Base-by-base conservation (phyloP, 768 basidiomycete genomes). In the Candolleomyces eurysporus region DNA sequence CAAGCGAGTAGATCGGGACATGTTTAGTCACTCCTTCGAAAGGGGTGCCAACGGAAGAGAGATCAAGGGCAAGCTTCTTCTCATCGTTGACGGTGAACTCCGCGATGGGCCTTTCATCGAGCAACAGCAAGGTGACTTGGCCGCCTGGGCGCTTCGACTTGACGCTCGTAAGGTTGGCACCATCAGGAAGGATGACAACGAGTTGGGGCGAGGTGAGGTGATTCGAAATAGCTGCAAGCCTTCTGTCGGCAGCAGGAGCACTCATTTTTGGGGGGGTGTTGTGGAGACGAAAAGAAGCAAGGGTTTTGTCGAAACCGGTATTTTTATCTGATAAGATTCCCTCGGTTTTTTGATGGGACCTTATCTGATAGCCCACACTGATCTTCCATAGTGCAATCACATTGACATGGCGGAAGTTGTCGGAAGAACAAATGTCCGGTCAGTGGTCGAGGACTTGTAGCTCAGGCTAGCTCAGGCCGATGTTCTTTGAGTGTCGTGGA, bases 21-120 rank as follows among this genome's bases (percentile, higher is more conserved):
- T 75, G 73, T 6, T 63, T 59, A 10, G 75, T 69, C 5, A 59
- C 64, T 0, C 67, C 70, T 60, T 76, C 67, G 58, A 67, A 73
- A 5, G 63, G 66, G 22, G 73, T 74, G 2, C 71, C 71, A 9
- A 74, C 58, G 1, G 71, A 62, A 9, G 70, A 66, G 36, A 73
- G 52, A 39, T 74, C 72, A 17, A 72, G 56, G 6, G 69, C 65
- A 45, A 68, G 59, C 30, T 61, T 57, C 13, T 57, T 13, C 2
- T 58, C 59, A 11, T 57, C 40, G 19, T 54, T 53, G 31, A 66
- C 48, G 21, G 63, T 57, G 58, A 69, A 72, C 43, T 63, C 58
- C 11, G 70, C 42, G 17, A 73, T 63, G 42, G 58, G 60, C 1
- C 54, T 58, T 7, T 64, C 68, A 58, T 74, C 68, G 43, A 71